These are phyloP conservation scores for Mortierella claussenii DNA, from an alignment of 192 early-diverging fungal species.

Conservation along the genomic window DNA sequence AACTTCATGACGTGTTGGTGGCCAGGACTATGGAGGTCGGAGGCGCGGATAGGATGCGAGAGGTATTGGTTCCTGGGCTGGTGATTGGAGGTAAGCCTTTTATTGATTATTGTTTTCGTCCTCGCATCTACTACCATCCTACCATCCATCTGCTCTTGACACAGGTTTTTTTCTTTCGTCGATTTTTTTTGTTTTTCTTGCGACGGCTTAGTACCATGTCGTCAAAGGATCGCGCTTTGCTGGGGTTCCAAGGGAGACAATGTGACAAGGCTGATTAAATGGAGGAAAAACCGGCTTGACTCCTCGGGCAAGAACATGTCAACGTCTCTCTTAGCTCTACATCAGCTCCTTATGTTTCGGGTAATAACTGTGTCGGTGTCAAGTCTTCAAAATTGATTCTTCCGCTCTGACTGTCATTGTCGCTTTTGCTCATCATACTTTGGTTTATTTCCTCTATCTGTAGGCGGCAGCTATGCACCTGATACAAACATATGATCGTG, in stretches of 20 bases:
- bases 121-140: too few species aligned
- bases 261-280: conserved; percentile 24
- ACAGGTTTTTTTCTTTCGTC: not conserved
- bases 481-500: too few species aligned
- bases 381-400: too few species aligned
- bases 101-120: too few species aligned
- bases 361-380: too few species aligned
- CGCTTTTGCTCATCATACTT: too few species aligned
- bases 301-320: not conserved
- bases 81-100: not conserved
- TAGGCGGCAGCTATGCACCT: too few species aligned
- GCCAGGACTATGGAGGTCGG: not conserved
- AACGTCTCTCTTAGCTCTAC: not conserved
- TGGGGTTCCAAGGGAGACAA: conserved; percentile 28
- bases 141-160: not conserved
- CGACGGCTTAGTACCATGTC: conserved; percentile 13
- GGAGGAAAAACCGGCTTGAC: conserved; percentile 6
- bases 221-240: conserved; percentile 23
- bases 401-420: too few species aligned
- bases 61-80: too few species aligned
- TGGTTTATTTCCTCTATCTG: too few species aligned
- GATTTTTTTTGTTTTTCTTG: not conserved
- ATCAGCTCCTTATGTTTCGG: conserved; percentile 1
- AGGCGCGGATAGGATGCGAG: not conserved
- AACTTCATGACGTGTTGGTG: too few species aligned